Evolutionary conservation across 2,329 filamentous ascomycete genomes (phyloP).

Genomic region (Aureobasidium pullulans): DNA sequence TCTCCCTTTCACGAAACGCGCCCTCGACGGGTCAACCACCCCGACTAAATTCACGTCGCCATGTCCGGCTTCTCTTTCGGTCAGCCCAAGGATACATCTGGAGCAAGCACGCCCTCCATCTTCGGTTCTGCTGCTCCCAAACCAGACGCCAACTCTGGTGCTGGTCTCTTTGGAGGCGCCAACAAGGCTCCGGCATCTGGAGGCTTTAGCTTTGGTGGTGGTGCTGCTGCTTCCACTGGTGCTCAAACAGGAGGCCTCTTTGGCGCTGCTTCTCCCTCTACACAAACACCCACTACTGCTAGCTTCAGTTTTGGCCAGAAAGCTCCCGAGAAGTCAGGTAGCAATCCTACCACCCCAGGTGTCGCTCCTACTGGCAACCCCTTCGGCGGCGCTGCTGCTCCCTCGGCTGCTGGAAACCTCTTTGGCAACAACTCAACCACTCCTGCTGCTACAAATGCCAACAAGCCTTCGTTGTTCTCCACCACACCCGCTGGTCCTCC

Average conservation of each 20-base stretch:
- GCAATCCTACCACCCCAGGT: slow-evolving; percentile 42
- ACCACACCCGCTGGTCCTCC: slow-evolving; percentile 26
- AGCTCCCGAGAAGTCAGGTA: neutral
- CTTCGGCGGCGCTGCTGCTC: slow-evolving; percentile 6
- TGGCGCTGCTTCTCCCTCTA: slow-evolving; percentile 13
- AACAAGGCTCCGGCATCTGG: slow-evolving; percentile 13
- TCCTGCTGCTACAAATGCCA: slow-evolving; percentile 18
- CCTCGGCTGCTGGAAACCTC: neutral
- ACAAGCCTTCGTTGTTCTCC: slow-evolving; percentile 16
- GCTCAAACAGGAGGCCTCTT: slow-evolving; percentile 14
- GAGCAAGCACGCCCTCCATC: slow-evolving; percentile 23
- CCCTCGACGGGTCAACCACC: slow-evolving; percentile 2
- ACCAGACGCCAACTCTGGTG: slow-evolving; percentile 13
- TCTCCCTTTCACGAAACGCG: neutral
- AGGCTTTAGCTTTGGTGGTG: slow-evolving; percentile 17
- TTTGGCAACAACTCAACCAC: slow-evolving; percentile 17
- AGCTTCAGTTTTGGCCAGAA: slow-evolving; percentile 16
- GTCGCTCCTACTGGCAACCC: slow-evolving; percentile 3
- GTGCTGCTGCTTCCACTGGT: slow-evolving; percentile 10
- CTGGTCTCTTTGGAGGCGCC: slow-evolving; percentile 18
- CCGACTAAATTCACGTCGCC: slow-evolving; percentile 2
- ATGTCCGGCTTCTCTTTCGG: slow-evolving; percentile 29
- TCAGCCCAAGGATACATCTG: slow-evolving; percentile 22
- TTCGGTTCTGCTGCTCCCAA: slow-evolving; percentile 14
- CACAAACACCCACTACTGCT: slow-evolving; percentile 3